phyloP scores from a whole-genome alignment of 352 stramenopile species.

The Phytophthora quininea region DNA sequence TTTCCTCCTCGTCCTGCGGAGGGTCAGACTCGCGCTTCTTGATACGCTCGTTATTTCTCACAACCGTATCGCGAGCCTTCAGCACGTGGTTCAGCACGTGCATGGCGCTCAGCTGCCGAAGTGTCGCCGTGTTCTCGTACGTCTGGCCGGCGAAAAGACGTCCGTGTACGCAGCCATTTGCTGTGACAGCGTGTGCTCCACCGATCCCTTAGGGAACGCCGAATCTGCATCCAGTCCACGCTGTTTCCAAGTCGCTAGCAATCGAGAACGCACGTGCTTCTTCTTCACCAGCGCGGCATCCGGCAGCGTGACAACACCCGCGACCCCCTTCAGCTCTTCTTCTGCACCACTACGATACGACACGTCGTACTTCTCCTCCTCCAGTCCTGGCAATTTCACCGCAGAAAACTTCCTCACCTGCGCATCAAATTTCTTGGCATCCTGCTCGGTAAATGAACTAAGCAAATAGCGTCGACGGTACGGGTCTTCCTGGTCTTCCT shows the following conservation, averaged over 20 bases:
- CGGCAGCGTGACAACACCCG: conserved; percentile 19
- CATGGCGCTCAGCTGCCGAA: conserved; percentile 73
- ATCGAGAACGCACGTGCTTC: conserved; percentile 54
- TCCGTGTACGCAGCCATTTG: conserved; percentile 66
- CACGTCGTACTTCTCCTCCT: conserved; percentile 40
- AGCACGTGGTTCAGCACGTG: conserved; percentile 82
- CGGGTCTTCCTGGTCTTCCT: conserved; percentile 46
- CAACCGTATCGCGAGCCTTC: conserved; percentile 74
- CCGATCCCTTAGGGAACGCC: conserved; percentile 36
- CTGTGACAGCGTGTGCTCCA: conserved; percentile 59
- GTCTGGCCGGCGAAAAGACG: conserved; percentile 79
- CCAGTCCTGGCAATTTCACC: conserved; percentile 29
- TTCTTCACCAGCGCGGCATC: conserved; percentile 33
- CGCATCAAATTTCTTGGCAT: conserved; percentile 49
- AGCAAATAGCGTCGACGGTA: conserved; percentile 71
- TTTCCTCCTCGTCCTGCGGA: conserved; percentile 36
- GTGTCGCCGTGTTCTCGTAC: conserved; percentile 49
- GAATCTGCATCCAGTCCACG: conserved; percentile 41
- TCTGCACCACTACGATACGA: conserved; percentile 40
- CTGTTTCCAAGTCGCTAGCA: conserved; percentile 55
- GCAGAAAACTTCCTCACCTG: conserved; percentile 43
- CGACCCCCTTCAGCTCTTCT: conserved; percentile 8
- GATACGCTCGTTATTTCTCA: conserved; percentile 75
- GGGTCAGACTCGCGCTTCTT: conserved; percentile 43
- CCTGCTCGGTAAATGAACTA: conserved; percentile 47